Base-by-base conservation (phyloP, 805 yeast species). In the Wickerhamiella occidentalis region DNA sequence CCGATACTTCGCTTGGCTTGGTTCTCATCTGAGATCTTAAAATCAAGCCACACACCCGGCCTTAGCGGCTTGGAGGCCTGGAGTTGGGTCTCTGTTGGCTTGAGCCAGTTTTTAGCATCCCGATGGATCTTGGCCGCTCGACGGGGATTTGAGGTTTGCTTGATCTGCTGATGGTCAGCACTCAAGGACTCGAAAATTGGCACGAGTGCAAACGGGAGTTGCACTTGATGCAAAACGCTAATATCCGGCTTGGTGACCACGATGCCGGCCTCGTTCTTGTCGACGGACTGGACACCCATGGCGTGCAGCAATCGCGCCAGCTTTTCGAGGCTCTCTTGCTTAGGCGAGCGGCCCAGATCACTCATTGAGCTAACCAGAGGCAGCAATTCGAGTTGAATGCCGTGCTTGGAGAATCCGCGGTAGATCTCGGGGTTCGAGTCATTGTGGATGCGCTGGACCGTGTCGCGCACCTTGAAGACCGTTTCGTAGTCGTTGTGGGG, bases 11-110 rank as follows among this genome's bases (percentile, higher is more conserved):
- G n/a, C 11, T 45, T 37, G 5, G 51, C 51, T 12, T 45, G 44
- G 36, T 49, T 49, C 28, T 49, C 51, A 33, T 49, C 51, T 3
- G 48, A 21, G 13, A 22, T 22, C 23, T 38, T 38, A 18, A 43
- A 49, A 17, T 49, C 51, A 5, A 49, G 51, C 51, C 51, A 49
- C 2, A 49, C 44, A 2, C 36, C 40, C 2, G 41, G 29, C 2
- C 25, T 36, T 28, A 45, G 8, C 15, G 40, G 23, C 19, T 26
- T 11, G 12, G 19, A 28, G 22, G 41, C 43, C 26, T 25, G 13
- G 3, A 8, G 6, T 17, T 47, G 35, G 18, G 45, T 26, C 18
- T 36, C 47, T 2, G 30, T 37, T 13, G 33, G 22, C 33, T 42
- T 43, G 44, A 42, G 37, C 43, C 43, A 43, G 42, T 23, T 37